A percentile compares a stretch with the other conserved stretches of the same genome.
phyloP scores from a whole-genome alignment of 495 filamentous ascomycete species.

The Talaromyces borbonicus region DNA sequence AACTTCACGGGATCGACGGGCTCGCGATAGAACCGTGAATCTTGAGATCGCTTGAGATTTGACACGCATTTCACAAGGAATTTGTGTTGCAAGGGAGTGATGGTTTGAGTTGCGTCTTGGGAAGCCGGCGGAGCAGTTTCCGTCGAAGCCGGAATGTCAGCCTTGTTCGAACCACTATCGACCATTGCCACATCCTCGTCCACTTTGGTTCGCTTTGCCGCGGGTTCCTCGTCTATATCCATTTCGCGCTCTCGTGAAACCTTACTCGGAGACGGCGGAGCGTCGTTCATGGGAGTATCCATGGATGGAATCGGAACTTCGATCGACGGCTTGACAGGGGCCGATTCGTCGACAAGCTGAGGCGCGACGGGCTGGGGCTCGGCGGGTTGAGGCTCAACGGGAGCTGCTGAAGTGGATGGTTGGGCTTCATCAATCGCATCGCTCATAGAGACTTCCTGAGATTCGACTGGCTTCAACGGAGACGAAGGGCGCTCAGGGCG shows the following conservation, averaged over 20 bases:
- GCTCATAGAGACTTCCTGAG: not conserved
- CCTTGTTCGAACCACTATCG: not conserved
- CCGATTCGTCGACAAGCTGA: not conserved
- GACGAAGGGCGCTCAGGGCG: not conserved
- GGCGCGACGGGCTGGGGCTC: not conserved
- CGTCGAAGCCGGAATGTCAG: not conserved
- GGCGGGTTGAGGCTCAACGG: not conserved
- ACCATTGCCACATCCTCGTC: conserved; percentile 26
- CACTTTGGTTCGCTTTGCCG: conserved; percentile 67
- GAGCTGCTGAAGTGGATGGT: too few species aligned
- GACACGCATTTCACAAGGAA: conserved; percentile 45
- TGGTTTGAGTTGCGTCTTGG: conserved; percentile 2
- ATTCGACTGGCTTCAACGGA: not conserved
- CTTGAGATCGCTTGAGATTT: conserved; percentile 72
- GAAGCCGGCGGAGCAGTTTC: not conserved
- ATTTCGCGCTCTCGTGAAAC: conserved; percentile 59
- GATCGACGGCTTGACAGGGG: conserved; percentile 2
- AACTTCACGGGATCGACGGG: conserved; percentile 62
- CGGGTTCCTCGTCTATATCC: conserved; percentile 61
- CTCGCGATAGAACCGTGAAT: conserved; percentile 58
- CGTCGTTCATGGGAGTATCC: conserved; percentile 32
- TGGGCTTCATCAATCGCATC: too few species aligned
- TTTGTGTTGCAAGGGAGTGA: conserved; percentile 50
- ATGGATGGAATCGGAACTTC: conserved; percentile 10
- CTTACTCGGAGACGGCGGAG: conserved; percentile 42